Evolutionary conservation across 2,329 filamentous ascomycete species (phyloP).

Genomic region (Fusarium proliferatum): DNA sequence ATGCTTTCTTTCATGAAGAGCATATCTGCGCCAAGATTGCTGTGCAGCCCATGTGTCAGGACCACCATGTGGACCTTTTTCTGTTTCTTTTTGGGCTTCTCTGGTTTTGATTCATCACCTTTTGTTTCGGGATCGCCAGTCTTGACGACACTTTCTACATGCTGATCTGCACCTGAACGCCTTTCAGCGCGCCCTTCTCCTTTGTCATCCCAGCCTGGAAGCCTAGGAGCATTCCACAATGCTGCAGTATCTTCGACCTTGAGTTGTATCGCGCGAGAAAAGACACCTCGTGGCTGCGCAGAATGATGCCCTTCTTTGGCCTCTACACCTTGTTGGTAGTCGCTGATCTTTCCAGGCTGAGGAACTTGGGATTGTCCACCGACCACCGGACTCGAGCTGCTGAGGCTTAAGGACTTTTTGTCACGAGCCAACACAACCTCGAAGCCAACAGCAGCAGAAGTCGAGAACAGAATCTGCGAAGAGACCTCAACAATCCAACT

Average conservation of each 20-base stretch:
- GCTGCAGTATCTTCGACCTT: conserved; percentile 88
- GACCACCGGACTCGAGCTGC: conserved; percentile 58
- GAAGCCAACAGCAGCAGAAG: conserved; percentile 86
- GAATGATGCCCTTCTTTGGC: conserved; percentile 69
- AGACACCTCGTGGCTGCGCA: conserved; percentile 79
- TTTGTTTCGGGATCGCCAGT: conserved; percentile 48
- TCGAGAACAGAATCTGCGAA: conserved; percentile 94
- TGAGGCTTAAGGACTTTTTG: conserved; percentile 80
- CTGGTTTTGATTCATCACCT: conserved; percentile 33
- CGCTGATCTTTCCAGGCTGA: conserved; percentile 78
- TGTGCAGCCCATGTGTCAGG: conserved; percentile 93
- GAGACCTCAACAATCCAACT: conserved; percentile 93
- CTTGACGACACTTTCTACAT: conserved; percentile 49
- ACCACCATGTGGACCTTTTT: conserved; percentile 92
- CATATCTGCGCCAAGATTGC: conserved; percentile 96
- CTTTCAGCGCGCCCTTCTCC: conserved; percentile 45
- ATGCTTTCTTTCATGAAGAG: conserved; percentile 97
- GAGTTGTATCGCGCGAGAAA: conserved; percentile 81
- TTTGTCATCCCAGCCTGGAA: conserved; percentile 73
- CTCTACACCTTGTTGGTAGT: conserved; percentile 75
- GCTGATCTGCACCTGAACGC: conserved; percentile 45
- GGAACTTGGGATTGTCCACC: conserved; percentile 61
- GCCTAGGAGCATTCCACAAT: conserved; percentile 90
- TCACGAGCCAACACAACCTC: conserved; percentile 89
- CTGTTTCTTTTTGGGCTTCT: conserved; percentile 67